These are phyloP conservation scores for Cladosporium velox DNA, from an alignment of 2,329 filamentous ascomycete genomes.

Conservation along the genomic window DNA sequence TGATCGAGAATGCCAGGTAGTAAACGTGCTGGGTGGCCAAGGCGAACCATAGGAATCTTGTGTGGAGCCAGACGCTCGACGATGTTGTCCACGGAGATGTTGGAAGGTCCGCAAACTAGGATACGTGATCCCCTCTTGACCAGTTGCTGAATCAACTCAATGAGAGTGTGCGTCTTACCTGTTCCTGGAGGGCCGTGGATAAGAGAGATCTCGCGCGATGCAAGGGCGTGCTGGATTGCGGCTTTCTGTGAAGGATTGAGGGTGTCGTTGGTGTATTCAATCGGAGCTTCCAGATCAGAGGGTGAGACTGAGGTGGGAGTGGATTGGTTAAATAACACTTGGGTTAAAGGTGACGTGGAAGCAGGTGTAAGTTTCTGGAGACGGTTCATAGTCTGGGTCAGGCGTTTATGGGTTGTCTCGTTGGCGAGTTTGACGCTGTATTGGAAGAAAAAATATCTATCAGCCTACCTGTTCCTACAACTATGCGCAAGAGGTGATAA, in stretches of 20 bases:
- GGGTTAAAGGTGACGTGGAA: constrained; percentile 60
- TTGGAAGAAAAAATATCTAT: constrained; percentile 31
- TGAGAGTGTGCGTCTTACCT: constrained; percentile 93
- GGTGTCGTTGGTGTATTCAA: constrained; percentile 58
- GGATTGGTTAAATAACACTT: constrained; percentile 61
- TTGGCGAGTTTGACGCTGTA: constrained; percentile 65
- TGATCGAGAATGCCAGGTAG: constrained; percentile 85
- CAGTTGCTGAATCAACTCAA: constrained; percentile 92
- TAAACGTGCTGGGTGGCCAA: constrained; percentile 89
- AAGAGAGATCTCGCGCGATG: constrained; percentile 76
- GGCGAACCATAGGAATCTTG: constrained; percentile 81
- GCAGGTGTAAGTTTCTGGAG: constrained; percentile 58
- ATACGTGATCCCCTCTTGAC: constrained; percentile 71
- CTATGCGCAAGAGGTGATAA: neutral
- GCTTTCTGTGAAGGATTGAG: constrained; percentile 65
- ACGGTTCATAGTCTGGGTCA: constrained; percentile 65
- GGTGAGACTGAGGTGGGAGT: constrained; percentile 52
- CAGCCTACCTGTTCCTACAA: constrained; percentile 33
- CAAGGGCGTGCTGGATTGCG: constrained; percentile 77
- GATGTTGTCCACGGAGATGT: constrained; percentile 97
- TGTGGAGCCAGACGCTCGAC: constrained; percentile 86
- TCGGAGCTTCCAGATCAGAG: constrained; percentile 44
- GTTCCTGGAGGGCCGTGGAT: constrained; percentile 96
- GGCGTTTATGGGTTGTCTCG: constrained; percentile 66
- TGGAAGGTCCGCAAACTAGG: constrained; percentile 93